These are phyloP conservation scores for Blastomyces parvus DNA, from an alignment of 2,329 filamentous ascomycete genomes.

Conservation along the genomic window DNA sequence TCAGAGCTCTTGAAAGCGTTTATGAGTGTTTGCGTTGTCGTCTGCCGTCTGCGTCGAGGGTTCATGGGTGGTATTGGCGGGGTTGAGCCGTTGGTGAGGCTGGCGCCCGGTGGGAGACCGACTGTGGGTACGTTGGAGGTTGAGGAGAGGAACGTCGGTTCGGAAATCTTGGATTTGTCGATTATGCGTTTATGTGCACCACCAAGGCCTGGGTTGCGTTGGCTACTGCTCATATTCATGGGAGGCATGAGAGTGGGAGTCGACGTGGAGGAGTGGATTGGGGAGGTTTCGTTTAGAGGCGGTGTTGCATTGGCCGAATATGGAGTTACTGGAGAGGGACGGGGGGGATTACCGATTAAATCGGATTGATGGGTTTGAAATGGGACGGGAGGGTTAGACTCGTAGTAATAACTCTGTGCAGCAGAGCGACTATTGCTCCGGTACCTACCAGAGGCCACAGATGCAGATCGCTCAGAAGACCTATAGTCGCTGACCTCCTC, in stretches of 20 bases:
- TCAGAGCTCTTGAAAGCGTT: slow-evolving; percentile 30
- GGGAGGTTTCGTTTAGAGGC: slow-evolving; percentile 38
- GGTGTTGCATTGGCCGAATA: slow-evolving; percentile 47
- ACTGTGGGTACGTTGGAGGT: slow-evolving; percentile 52
- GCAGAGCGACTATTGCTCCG: slow-evolving; percentile 32
- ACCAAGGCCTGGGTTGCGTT: slow-evolving; percentile 22
- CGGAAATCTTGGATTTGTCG: slow-evolving; percentile 53
- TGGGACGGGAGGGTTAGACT: slow-evolving; percentile 25
- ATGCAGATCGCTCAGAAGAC: slow-evolving; percentile 30
- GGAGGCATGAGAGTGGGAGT: slow-evolving; percentile 19
- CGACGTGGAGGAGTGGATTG: slow-evolving; percentile 34
- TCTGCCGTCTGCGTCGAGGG: slow-evolving; percentile 46
- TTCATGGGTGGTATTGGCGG: slow-evolving; percentile 53
- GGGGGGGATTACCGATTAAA: slow-evolving; percentile 33
- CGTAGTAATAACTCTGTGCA: slow-evolving; percentile 28
- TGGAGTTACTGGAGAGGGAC: slow-evolving; percentile 39
- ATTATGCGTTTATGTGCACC: slow-evolving; percentile 46
- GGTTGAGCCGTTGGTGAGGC: slow-evolving; percentile 43
- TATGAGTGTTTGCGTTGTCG: slow-evolving; percentile 34
- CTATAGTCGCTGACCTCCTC: slow-evolving; percentile 24
- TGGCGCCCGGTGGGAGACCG: slow-evolving; percentile 47
- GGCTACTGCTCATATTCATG: slow-evolving; percentile 21
- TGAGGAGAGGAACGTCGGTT: slow-evolving; percentile 44
- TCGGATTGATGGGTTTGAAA: slow-evolving; percentile 20
- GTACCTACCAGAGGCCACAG: slow-evolving; percentile 31